Conservation (phyloP, 148 eudicot genomes). For the Diospyros kaki region DNA sequence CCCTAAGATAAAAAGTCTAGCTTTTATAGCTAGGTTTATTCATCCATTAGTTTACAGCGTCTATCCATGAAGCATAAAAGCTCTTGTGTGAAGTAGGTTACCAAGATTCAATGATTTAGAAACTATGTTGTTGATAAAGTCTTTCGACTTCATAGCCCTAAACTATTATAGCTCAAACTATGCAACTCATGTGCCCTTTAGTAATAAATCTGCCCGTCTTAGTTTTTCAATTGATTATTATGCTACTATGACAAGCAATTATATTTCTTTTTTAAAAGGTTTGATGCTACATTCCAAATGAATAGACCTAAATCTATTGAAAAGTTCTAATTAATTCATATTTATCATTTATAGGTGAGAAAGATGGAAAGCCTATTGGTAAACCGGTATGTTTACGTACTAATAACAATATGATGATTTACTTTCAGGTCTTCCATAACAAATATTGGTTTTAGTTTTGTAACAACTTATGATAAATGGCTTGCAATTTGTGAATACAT, state of each 20-base stretch:
- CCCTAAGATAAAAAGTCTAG: too few relatives aligned
- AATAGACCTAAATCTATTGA: background rate
- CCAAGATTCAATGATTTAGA: background rate
- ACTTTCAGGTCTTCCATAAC: background rate
- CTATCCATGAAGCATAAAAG: background rate
- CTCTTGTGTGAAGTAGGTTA: background rate
- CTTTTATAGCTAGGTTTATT: too few relatives aligned
- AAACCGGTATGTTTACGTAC: background rate
- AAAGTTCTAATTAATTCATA: background rate
- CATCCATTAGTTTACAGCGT: too few relatives aligned
- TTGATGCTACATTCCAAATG: background rate
- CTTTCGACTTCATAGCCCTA: background rate
- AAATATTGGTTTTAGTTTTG: background rate
- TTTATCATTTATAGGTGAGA: background rate
- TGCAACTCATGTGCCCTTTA: background rate
- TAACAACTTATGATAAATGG: too few relatives aligned
- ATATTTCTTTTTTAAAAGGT: background rate
- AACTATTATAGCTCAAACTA: background rate
- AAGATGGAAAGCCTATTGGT: background rate
- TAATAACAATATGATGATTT: too few relatives aligned
- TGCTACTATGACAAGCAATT: background rate
- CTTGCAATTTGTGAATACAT: too few relatives aligned
- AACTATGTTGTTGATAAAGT: background rate
- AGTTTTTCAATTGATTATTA: background rate
- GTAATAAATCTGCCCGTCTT: background rate